A percentile compares a stretch with the other conserved stretches of the same genome.
These are phyloP conservation scores for Maudiozyma humilis DNA, from an alignment of 1,139 yeast genomes.

Conservation along the genomic window DNA sequence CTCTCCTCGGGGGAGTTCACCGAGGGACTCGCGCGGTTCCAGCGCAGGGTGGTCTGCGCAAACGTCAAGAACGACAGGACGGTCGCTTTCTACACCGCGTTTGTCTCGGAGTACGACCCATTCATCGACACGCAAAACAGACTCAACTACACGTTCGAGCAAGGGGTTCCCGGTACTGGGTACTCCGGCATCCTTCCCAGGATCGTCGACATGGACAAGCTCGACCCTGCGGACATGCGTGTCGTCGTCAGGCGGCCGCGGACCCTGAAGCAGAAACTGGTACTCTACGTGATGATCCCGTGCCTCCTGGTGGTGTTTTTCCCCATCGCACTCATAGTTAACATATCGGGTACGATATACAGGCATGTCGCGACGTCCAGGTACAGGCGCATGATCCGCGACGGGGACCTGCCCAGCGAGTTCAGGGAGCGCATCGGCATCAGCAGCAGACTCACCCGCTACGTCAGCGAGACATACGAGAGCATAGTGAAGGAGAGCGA, in stretches of 20 bases:
- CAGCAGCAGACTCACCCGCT: slow-evolving; percentile 19
- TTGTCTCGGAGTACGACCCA: slow-evolving; percentile 41
- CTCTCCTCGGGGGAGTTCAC: slow-evolving; percentile 47
- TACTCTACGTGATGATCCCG: slow-evolving; percentile 11
- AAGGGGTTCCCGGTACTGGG: slow-evolving; percentile 24
- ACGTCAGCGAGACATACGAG: slow-evolving; percentile 21
- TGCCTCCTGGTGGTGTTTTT: slow-evolving; percentile 16
- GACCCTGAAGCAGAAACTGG: slow-evolving; percentile 3
- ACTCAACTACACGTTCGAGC: slow-evolving; percentile 27
- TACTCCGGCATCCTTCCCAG: slow-evolving; percentile 35
- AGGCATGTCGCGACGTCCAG: slow-evolving; percentile 24
- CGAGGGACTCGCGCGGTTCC: slow-evolving; percentile 50
- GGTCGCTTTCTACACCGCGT: slow-evolving; percentile 49
- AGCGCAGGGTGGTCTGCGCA: slow-evolving; percentile 53
- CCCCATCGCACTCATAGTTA: slow-evolving; percentile 25
- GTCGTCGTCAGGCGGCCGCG: not conserved
- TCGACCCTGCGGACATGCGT: slow-evolving; percentile 12
- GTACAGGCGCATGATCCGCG: slow-evolving; percentile 20
- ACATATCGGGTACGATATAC: slow-evolving; percentile 26
- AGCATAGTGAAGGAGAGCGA: slow-evolving; percentile 13
- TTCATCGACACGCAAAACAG: slow-evolving; percentile 34
- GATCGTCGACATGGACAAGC: slow-evolving; percentile 46
- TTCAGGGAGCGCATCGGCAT: slow-evolving; percentile 18
- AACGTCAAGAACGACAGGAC: slow-evolving; percentile 70
- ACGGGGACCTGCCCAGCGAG: slow-evolving; percentile 19